These are phyloP conservation scores for Tetrahymena thermophila DNA, from an alignment of 73 alveolate species.

Conservation along the genomic window DNA sequence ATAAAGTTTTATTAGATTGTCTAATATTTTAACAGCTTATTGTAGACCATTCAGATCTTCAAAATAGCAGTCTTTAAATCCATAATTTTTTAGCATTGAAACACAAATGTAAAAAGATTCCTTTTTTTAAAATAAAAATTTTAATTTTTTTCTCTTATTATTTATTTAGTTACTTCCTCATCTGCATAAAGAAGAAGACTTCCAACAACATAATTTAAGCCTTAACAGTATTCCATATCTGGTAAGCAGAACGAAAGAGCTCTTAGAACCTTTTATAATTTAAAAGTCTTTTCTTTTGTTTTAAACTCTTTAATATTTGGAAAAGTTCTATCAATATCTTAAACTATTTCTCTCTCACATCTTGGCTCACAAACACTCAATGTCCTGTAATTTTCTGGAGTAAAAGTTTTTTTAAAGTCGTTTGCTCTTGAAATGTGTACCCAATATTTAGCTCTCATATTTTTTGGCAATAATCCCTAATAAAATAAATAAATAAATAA, in stretches of 20 bases:
- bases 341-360: background rate
- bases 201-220: background rate
- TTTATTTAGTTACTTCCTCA: background rate
- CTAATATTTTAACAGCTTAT: background rate
- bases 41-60: background rate
- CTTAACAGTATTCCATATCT: background rate
- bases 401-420: background rate
- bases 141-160: background rate
- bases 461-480: background rate
- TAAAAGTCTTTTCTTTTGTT: background rate
- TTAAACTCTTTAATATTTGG: background rate
- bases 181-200: background rate
- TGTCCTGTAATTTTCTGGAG: background rate
- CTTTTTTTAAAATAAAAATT: background rate
- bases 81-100: background rate
- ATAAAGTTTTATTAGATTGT: background rate
- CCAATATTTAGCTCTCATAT: background rate
- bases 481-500: background rate
- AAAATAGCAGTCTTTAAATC: background rate
- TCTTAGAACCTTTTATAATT: background rate
- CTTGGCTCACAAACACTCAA: background rate
- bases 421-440: background rate
- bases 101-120: background rate
- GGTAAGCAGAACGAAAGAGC: background rate
- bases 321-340: background rate